A percentile compares a stretch with the other conserved stretches of the same genome.
Evolutionary conservation across 164 flowering plant species (phyloP).

Genomic region (Tetracentron sinense): DNA sequence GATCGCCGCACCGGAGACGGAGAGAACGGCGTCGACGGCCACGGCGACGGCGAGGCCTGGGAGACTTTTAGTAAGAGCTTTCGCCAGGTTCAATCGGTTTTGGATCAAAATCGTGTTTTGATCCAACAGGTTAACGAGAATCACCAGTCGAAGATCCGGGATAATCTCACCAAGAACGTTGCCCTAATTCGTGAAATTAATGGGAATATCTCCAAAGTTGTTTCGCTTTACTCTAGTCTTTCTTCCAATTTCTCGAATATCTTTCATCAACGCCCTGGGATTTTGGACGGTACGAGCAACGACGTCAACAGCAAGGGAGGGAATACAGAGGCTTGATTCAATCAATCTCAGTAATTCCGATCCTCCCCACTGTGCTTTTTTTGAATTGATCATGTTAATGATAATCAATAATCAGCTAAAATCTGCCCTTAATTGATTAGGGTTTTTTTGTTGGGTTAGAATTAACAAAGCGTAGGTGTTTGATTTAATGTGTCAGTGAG

Average conservation of each 20-base stretch:
- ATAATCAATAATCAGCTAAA: not conserved
- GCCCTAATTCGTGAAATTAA: slow-evolving; percentile 53
- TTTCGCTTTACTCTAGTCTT: slow-evolving; percentile 46
- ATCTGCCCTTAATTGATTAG: not conserved
- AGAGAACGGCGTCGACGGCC: slow-evolving; percentile 14
- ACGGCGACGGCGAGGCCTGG: slow-evolving; percentile 38
- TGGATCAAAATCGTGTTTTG: slow-evolving; percentile 53
- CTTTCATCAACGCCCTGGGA: slow-evolving; percentile 29
- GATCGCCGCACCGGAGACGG: not conserved
- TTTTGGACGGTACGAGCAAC: not conserved
- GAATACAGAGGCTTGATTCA: slow-evolving; percentile 1
- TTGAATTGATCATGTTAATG: not conserved
- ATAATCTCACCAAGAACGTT: slow-evolving; percentile 50
- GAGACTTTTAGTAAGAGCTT: slow-evolving; percentile 37
- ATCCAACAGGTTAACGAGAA: slow-evolving; percentile 63
- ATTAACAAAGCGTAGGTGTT: not conserved
- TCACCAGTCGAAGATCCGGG: slow-evolving; percentile 52
- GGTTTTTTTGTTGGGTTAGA: not conserved
- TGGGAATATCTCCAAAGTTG: slow-evolving; percentile 48
- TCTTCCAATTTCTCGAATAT: slow-evolving; percentile 35
- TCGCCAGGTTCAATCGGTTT: slow-evolving; percentile 40
- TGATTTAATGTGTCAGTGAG: slow-evolving; percentile 1
- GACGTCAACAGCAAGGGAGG: not conserved
- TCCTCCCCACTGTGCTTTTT: not conserved
- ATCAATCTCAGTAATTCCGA: slow-evolving; percentile 11